Conservation (phyloP, 257 asterid species). For the Eucommia ulmoides region DNA sequence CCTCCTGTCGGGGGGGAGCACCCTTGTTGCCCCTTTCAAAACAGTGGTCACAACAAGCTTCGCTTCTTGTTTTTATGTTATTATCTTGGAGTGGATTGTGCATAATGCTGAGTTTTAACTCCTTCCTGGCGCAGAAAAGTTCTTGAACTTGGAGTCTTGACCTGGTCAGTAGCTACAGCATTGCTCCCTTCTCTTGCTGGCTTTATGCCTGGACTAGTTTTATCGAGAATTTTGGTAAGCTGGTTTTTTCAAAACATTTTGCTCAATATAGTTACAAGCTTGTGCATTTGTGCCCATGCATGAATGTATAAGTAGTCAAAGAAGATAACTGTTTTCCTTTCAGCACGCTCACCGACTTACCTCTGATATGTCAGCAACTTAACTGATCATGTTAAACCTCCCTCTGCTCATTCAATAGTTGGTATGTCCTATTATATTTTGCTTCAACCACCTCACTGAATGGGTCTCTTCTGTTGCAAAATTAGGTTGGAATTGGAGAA, state of each 20-base stretch:
- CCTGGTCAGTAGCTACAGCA: conserved; percentile 87
- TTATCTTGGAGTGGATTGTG: too few species aligned
- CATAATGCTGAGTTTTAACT: too few species aligned
- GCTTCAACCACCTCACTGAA: conserved; percentile 9
- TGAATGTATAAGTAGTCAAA: not conserved
- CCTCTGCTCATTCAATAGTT: too few species aligned
- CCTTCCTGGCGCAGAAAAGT: conserved; percentile 54
- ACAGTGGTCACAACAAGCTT: too few species aligned
- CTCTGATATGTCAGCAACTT: too few species aligned
- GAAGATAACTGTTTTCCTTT: too few species aligned
- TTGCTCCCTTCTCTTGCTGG: conserved; percentile 79
- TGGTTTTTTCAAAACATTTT: conserved; percentile 4
- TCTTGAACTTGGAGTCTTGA: conserved; percentile 73
- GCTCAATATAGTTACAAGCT: not conserved
- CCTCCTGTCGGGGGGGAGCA: too few species aligned
- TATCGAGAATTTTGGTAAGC: conserved; percentile 76
- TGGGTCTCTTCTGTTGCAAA: conserved; percentile 1
- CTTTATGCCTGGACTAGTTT: conserved; percentile 82
- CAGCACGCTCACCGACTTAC: not conserved
- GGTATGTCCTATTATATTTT: too few species aligned
- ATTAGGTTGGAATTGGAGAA: conserved; percentile 97
- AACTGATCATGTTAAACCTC: too few species aligned
- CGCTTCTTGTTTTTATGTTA: too few species aligned
- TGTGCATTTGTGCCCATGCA: not conserved
- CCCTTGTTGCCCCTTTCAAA: too few species aligned